Conservation (phyloP, 2,329 filamentous ascomycete species). For the Xylariaceae sp. region DNA sequence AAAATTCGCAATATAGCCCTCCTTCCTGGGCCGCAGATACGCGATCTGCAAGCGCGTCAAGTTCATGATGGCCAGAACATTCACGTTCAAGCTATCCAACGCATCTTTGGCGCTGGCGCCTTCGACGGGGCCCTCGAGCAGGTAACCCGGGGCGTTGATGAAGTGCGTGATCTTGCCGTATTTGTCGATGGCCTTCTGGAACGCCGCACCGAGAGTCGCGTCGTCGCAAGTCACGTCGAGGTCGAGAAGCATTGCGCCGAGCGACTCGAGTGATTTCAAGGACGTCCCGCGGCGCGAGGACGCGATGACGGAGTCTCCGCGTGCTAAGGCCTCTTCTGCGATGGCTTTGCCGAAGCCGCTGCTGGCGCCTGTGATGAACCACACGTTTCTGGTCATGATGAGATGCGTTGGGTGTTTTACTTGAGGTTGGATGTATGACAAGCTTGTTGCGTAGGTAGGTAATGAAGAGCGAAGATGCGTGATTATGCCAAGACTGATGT, state of each 20-base stretch:
- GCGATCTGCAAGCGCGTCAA: constrained; percentile 47
- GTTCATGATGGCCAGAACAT: constrained; percentile 50
- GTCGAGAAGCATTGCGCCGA: constrained; percentile 51
- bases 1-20: constrained; percentile 50
- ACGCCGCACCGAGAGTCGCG: constrained; percentile 43
- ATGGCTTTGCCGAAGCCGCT: constrained; percentile 59
- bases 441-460: not conserved
- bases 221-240: constrained; percentile 56
- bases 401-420: not conserved
- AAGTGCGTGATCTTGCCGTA: constrained; percentile 54
- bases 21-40: constrained; percentile 43
- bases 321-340: constrained; percentile 50
- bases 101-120: constrained; percentile 45
- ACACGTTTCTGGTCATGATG: constrained; percentile 45
- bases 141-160: constrained; percentile 55
- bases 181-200: constrained; percentile 43
- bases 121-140: constrained; percentile 52
- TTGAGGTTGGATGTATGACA: not conserved
- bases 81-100: constrained; percentile 46
- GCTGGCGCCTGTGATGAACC: constrained; percentile 61
- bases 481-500: not conserved
- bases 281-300: constrained; percentile 52
- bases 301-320: constrained; percentile 58
- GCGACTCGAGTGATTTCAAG: constrained; percentile 50
- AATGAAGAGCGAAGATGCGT: not conserved